phyloP scores from a whole-genome alignment of 768 basidiomycete genomes.

The Leccinum aurantiacum region DNA sequence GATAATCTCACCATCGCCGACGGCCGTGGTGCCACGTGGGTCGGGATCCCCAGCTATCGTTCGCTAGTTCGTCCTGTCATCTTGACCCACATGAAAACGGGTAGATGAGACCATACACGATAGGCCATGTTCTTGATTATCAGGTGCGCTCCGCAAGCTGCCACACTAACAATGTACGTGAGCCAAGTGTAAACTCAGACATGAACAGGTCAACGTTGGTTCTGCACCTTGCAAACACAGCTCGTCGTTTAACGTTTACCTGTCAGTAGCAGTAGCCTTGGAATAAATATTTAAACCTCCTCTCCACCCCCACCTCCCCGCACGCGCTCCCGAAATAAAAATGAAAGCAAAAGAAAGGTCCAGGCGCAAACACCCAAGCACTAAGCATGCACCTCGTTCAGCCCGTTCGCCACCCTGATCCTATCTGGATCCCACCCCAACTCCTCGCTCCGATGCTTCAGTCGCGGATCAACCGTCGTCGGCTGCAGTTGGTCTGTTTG shows the following conservation, averaged over 20 bases:
- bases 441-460: slow-evolving; percentile 33
- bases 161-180: too few species aligned
- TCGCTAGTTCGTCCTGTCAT: too few species aligned
- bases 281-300: slow-evolving; percentile 12
- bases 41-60: too few species aligned
- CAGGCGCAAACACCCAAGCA: background rate
- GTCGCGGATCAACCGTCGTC: slow-evolving; percentile 27
- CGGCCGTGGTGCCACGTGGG: too few species aligned
- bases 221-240: background rate
- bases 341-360: background rate
- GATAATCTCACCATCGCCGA: too few species aligned
- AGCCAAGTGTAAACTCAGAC: too few species aligned
- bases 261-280: slow-evolving; percentile 18
- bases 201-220: too few species aligned
- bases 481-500: slow-evolving; percentile 4
- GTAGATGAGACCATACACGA: too few species aligned
- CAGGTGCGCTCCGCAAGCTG: too few species aligned
- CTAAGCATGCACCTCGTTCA: slow-evolving; percentile 21
- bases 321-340: background rate
- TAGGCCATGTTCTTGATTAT: too few species aligned
- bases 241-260: background rate
- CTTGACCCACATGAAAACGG: too few species aligned
- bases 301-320: background rate
- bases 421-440: slow-evolving; percentile 27
- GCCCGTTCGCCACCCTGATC: slow-evolving; percentile 15